Base-by-base conservation (phyloP, 495 filamentous ascomycete species). In the Tuber indicum region DNA sequence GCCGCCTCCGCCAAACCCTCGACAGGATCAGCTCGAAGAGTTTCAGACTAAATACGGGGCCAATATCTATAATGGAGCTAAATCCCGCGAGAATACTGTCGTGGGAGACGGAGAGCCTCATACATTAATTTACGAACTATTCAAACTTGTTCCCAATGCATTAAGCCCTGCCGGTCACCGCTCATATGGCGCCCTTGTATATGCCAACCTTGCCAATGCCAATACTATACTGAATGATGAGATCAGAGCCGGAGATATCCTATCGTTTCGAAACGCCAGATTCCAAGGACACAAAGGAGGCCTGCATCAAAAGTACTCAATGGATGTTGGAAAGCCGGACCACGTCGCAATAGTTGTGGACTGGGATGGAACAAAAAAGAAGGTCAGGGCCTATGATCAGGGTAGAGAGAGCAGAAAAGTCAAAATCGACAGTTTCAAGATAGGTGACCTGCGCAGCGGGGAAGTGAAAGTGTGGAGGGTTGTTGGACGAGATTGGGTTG, bases 281-380 rank as follows among this genome's bases (percentile, higher is more conserved):
- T 98, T 99, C 86, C 93, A 98, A 84, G 96, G 96, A 45, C 96
- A 99, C 84, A 93, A 94, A 77, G 96, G 96, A 5, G 89, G 93
- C 16, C 93, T 99, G 91, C 94, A 97, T 82, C 91, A 92, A 79
- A 98, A 98, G 85, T 99, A 99, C 83, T 91, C 86, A 73, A 85
- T 89, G 49, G 96, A 99, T 77, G 93, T 97, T 0, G 96, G 96
- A 71, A 94, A 92, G 82, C 92, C 92, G 6, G 95, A 97, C 80
- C 96, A 99, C 84, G 96, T 98, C 1, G 96, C 89, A 5, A 87
- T 99, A n/a, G 94, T 98, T n/a, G 89, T 94, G 17, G 96, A 99
- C 83, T 99, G 96, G 96, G 96, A 99, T 84, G 96, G 96, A 45
- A 97, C 94, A 42, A 97, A 98, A 88, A 98, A 97, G 89, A 97